A percentile compares a stretch with the other conserved stretches of the same genome.
phyloP scores from a whole-genome alignment of 139 green algal species.

The Protoeuglena noctilucae region DNA sequence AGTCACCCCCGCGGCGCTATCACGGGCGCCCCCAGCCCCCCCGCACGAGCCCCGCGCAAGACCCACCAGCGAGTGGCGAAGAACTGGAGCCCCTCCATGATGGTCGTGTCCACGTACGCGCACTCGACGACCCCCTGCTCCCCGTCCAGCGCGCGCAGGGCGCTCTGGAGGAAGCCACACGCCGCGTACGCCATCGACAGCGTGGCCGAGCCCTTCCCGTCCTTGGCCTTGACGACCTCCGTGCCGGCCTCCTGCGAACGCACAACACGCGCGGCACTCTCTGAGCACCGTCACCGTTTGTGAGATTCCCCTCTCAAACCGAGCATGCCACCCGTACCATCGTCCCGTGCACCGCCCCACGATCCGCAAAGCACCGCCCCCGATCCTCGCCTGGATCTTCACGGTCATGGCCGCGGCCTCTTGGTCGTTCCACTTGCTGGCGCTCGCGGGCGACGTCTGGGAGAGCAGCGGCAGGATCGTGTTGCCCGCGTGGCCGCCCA shows the following conservation, averaged over 20 bases:
- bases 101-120: constrained; percentile 39
- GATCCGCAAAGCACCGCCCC: too few species aligned
- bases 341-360: too few species aligned
- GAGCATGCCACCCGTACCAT: too few species aligned
- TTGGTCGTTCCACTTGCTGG: constrained; percentile 22
- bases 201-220: constrained; percentile 54
- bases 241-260: constrained; percentile 75
- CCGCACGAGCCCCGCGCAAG: not conserved
- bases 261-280: too few species aligned
- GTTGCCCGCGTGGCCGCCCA: constrained; percentile 89
- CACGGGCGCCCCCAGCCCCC: not conserved
- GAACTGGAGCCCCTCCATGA: constrained; percentile 17
- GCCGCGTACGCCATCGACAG: constrained; percentile 81
- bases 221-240: constrained; percentile 80
- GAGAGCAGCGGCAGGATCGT: constrained; percentile 97
- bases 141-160: constrained; percentile 53
- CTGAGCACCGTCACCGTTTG: too few species aligned
- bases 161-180: constrained; percentile 58
- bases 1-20: not conserved
- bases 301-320: too few species aligned
- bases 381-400: too few species aligned
- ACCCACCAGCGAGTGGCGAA: constrained; percentile 21
- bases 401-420: constrained; percentile 66
- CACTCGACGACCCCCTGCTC: constrained; percentile 46
- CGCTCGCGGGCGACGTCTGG: constrained; percentile 29